Evolutionary conservation across 1,284 basidiomycete species (phyloP).

Genomic region (Cystobasidium slooffiae): DNA sequence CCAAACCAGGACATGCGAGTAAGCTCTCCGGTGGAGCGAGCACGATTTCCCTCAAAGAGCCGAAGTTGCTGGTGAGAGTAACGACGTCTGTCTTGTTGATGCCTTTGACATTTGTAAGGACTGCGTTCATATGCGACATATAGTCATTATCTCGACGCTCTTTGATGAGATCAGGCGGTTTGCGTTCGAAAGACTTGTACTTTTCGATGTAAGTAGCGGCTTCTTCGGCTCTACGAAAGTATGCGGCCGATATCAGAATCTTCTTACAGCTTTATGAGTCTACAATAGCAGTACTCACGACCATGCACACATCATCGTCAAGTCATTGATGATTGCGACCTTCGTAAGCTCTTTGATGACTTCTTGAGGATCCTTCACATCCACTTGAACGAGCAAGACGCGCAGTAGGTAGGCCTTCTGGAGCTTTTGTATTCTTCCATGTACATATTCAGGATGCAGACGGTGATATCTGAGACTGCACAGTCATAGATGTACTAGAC

Average conservation of each 20-base stretch:
- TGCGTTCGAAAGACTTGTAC: conserved; percentile 92
- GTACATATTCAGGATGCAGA: conserved; percentile 96
- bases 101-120: conserved; percentile 85
- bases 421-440: conserved; percentile 84
- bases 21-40: conserved; percentile 74
- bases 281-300: conserved; percentile 64
- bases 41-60: conserved; percentile 80
- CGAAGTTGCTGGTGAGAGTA: conserved; percentile 88
- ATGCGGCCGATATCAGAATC: no score
- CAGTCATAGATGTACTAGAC: neutral
- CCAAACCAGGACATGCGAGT: conserved; percentile 85
- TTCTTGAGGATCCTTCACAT: conserved; percentile 88
- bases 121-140: conserved; percentile 75
- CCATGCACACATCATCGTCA: conserved; percentile 91
- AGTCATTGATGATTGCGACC: conserved; percentile 85
- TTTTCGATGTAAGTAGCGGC: conserved; percentile 87
- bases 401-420: conserved; percentile 79
- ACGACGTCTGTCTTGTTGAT: conserved; percentile 98
- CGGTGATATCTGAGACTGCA: conserved; percentile 88
- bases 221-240: conserved; percentile 67
- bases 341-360: conserved; percentile 92
- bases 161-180: conserved; percentile 89
- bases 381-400: conserved; percentile 87
- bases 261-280: neutral
- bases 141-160: conserved; percentile 90